A percentile compares a stretch with the other conserved stretches of the same genome.
These are phyloP conservation scores for Cryptococcus sp. DNA, from an alignment of 1,284 basidiomycete species.

Conservation along the genomic window DNA sequence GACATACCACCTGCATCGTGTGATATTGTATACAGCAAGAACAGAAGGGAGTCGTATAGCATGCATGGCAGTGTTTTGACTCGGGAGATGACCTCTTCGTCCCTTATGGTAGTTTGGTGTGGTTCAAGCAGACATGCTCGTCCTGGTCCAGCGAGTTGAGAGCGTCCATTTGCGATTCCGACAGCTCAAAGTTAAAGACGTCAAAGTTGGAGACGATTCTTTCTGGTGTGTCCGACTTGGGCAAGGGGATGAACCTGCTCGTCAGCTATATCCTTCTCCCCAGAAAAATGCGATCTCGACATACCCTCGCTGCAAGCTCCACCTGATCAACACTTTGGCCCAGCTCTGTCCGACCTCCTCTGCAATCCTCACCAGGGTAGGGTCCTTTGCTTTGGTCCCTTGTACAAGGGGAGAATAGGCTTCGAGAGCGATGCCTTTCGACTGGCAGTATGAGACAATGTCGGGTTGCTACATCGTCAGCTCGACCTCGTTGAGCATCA, in stretches of 20 bases:
- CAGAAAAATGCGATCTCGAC: constrained; percentile 32
- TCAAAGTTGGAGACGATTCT: constrained; percentile 64
- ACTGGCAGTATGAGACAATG: constrained; percentile 67
- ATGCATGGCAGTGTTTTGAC: too few species aligned
- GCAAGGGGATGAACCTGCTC: constrained; percentile 61
- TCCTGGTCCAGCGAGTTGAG: constrained; percentile 55
- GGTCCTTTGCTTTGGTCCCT: constrained; percentile 53
- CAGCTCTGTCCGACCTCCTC: constrained; percentile 59
- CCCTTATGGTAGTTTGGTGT: constrained; percentile 16
- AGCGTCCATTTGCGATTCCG: constrained; percentile 55
- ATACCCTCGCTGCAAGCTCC: constrained; percentile 72
- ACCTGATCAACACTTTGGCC: constrained; percentile 70
- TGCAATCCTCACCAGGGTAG: constrained; percentile 54
- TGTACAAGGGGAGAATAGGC: constrained; percentile 70
- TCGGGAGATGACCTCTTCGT: too few species aligned
- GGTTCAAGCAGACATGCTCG: constrained; percentile 31
- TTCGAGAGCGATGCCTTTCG: constrained; percentile 63
- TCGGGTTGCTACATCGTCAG: constrained; percentile 56
- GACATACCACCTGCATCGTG: too few species aligned
- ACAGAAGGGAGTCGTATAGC: too few species aligned
- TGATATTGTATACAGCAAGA: too few species aligned
- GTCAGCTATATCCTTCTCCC: not conserved
- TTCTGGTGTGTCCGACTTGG: constrained; percentile 57
- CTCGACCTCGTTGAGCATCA: not conserved
- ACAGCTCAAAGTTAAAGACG: constrained; percentile 64